Percentiles rank a stretch among this genome's conserved stretches.
Evolutionary conservation across 495 filamentous ascomycete genomes (phyloP).

Genomic region (Podospora pseudoanserina): DNA sequence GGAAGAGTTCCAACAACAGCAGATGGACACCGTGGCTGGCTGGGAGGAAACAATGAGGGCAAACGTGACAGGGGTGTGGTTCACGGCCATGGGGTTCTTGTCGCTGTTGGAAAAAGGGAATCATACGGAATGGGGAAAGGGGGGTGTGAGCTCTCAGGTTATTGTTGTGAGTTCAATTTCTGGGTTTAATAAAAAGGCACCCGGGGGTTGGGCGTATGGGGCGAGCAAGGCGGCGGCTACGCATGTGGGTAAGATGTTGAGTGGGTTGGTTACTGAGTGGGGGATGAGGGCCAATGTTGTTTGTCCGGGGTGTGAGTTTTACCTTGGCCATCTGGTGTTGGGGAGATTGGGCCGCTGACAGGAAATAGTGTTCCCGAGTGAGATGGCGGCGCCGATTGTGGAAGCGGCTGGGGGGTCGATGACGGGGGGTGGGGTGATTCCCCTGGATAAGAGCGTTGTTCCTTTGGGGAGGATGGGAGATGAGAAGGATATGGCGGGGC

Average conservation of each 20-base stretch:
- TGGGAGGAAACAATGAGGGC: conserved; percentile 57
- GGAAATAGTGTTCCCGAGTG: conserved; percentile 55
- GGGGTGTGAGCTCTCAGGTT: conserved; percentile 50
- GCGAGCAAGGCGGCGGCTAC: conserved; percentile 61
- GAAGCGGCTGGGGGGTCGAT: conserved; percentile 40
- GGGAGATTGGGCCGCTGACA: background rate
- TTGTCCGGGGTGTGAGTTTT: conserved; percentile 58
- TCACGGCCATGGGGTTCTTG: conserved; percentile 61
- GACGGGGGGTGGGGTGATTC: conserved; percentile 19
- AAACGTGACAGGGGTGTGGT: conserved; percentile 60
- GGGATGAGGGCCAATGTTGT: conserved; percentile 63
- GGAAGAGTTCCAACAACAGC: conserved; percentile 44
- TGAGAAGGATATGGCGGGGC: conserved; percentile 56
- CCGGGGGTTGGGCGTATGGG: conserved; percentile 58
- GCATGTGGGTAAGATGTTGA: conserved; percentile 62
- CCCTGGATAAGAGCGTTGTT: conserved; percentile 26
- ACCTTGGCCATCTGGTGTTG: background rate
- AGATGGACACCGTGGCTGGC: conserved; percentile 53
- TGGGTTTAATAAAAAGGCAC: conserved; percentile 52
- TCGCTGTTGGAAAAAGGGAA: conserved; percentile 62
- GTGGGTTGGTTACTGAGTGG: conserved; percentile 51
- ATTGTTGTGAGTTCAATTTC: conserved; percentile 62
- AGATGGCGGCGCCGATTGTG: conserved; percentile 55
- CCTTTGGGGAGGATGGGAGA: conserved; percentile 37
- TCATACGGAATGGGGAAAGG: conserved; percentile 31